Evolutionary conservation across 805 yeast species (phyloP).

Genomic region (Metschnikowia amazonensis): DNA sequence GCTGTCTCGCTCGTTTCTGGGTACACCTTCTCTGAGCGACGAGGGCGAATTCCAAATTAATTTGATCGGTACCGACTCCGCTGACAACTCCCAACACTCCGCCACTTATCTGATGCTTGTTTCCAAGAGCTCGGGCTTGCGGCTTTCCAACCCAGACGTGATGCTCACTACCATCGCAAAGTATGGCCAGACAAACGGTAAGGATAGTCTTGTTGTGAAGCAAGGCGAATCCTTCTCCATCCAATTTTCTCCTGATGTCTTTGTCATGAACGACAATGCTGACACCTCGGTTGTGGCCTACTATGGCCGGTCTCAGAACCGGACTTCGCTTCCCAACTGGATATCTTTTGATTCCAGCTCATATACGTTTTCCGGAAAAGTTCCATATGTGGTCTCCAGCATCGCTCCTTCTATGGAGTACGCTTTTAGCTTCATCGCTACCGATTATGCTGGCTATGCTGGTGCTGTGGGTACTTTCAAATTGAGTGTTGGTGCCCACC

Average conservation of each 20-base stretch:
- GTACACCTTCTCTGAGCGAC: constrained; percentile 54
- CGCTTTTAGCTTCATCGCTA: constrained; percentile 68
- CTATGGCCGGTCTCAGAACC: constrained; percentile 76
- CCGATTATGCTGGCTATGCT: constrained; percentile 72
- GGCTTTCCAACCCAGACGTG: constrained; percentile 38
- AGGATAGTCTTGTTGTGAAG: constrained; percentile 63
- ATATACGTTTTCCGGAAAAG: constrained; percentile 76
- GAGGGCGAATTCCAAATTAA: constrained; percentile 40
- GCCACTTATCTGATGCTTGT: constrained; percentile 57
- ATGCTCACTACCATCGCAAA: constrained; percentile 52
- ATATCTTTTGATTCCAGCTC: constrained; percentile 58
- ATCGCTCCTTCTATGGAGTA: constrained; percentile 84
- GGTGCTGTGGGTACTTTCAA: constrained; percentile 68
- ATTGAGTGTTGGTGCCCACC: constrained; percentile 84
- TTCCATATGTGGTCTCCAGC: constrained; percentile 79
- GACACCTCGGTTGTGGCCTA: constrained; percentile 54
- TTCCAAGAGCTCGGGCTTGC: constrained; percentile 53
- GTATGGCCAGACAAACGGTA: constrained; percentile 75
- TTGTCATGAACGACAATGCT: constrained; percentile 43
- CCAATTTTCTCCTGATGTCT: constrained; percentile 59
- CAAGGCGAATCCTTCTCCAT: constrained; percentile 69
- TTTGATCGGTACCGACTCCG: constrained; percentile 64
- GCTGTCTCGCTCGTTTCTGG: constrained; percentile 55
- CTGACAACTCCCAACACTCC: constrained; percentile 44
- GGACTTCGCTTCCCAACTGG: constrained; percentile 93